Evolutionary conservation across 495 filamentous ascomycete species (phyloP).

Genomic region (Wilcoxina mikolae): DNA sequence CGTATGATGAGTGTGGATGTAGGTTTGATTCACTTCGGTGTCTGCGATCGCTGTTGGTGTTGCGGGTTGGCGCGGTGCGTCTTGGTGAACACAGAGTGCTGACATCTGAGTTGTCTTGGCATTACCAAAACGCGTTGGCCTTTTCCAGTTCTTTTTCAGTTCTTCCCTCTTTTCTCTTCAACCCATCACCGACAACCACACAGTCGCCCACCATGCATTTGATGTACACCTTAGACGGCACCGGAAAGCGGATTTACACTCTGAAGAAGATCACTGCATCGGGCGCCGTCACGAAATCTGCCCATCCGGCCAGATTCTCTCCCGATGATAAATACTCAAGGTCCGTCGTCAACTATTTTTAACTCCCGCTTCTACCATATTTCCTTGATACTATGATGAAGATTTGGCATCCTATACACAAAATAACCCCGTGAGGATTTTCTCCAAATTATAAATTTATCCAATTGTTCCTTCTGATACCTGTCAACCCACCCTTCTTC

Average conservation of each 20-base stretch:
- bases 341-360: slow-evolving; percentile 31
- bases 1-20: too few species aligned
- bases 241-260: slow-evolving; percentile 78
- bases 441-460: slow-evolving; percentile 16
- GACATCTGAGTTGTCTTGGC: neutral
- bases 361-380: neutral
- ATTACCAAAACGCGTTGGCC: neutral
- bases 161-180: neutral
- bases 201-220: slow-evolving; percentile 53
- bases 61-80: neutral
- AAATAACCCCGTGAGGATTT: slow-evolving; percentile 7
- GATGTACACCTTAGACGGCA: slow-evolving; percentile 66
- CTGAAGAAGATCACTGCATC: slow-evolving; percentile 58
- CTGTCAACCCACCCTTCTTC: neutral
- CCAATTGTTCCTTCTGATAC: slow-evolving; percentile 32
- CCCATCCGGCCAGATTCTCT: slow-evolving; percentile 91
- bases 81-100: neutral
- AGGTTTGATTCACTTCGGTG: neutral
- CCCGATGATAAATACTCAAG: slow-evolving; percentile 96
- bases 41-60: neutral
- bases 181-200: neutral
- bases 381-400: slow-evolving; percentile 1
- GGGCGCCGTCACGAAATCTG: slow-evolving; percentile 78
- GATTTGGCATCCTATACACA: slow-evolving; percentile 5
- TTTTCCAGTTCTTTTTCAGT: neutral